phyloP scores from a whole-genome alignment of 441 rosid genomes.

The Pelargonium exstipulatum region DNA sequence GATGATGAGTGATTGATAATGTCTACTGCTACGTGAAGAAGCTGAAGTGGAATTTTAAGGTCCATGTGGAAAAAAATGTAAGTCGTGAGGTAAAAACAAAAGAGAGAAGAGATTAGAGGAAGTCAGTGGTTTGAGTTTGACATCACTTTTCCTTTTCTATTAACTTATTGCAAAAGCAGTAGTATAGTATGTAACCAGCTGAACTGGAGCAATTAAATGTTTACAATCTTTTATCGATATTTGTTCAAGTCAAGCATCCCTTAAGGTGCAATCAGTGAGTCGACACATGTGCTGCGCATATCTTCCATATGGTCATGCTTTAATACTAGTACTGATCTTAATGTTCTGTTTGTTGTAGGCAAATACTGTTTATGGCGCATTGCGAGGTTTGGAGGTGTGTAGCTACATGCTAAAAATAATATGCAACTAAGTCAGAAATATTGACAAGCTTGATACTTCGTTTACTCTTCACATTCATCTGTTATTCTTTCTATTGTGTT shows the following conservation, averaged over 20 bases:
- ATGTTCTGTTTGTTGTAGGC: slow-evolving; percentile 48
- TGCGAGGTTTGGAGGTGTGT: slow-evolving; percentile 86
- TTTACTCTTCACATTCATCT: neutral
- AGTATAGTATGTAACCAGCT: neutral
- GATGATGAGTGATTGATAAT: neutral
- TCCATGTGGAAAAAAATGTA: neutral
- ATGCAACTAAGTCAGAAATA: neutral
- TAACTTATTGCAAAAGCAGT: too few relatives aligned
- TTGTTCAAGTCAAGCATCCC: too few relatives aligned
- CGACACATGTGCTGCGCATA: neutral
- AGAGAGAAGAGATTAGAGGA: neutral
- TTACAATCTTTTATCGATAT: neutral
- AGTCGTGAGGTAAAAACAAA: neutral
- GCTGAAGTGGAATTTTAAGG: neutral
- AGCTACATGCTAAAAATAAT: slow-evolving; percentile 3
- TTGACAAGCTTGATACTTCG: neutral
- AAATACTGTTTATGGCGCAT: slow-evolving; percentile 75
- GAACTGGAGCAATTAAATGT: neutral
- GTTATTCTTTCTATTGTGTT: slow-evolving; percentile 26
- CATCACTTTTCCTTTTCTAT: too few relatives aligned
- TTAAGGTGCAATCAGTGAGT: neutral
- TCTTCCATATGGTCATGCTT: neutral
- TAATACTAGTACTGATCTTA: slow-evolving; percentile 4
- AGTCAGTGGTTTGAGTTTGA: neutral
- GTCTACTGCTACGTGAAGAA: neutral